Evolutionary conservation across 768 basidiomycete genomes (phyloP), one percentile per base, ranked within the genome.

Genomic region (Mycena leptocephala): DNA sequence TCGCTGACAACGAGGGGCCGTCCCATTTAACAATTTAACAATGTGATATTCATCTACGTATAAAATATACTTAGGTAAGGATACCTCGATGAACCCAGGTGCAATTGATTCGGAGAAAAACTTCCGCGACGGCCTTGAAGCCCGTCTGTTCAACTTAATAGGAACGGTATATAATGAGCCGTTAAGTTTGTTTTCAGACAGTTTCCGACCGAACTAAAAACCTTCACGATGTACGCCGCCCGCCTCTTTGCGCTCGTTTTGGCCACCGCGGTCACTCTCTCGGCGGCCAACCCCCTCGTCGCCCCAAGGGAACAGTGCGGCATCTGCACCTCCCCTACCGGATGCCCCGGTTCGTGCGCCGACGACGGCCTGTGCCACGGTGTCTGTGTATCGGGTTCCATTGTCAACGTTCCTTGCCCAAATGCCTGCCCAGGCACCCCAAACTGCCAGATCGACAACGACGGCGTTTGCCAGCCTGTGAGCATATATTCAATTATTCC

Each of bases 401-500:
- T n/a, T n/a, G n/a, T n/a, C n/a, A n/a, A n/a, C n/a, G n/a, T n/a
- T n/a, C n/a, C n/a, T n/a, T n/a, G n/a, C n/a, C n/a, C n/a, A n/a
- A n/a, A n/a, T n/a, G n/a, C n/a, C n/a, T n/a, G n/a, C n/a, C n/a
- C n/a, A n/a, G n/a, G n/a, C n/a, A n/a, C n/a, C n/a, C n/a, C n/a
- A n/a, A n/a, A n/a, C n/a, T n/a, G n/a, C n/a, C n/a, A n/a, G n/a
- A n/a, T n/a, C n/a, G n/a, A n/a, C n/a, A n/a, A n/a, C n/a, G n/a
- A n/a, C n/a, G n/a, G n/a, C n/a, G n/a, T n/a, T n/a, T n/a, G n/a
- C n/a, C n/a, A n/a, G n/a, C n/a, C n/a, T n/a, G n/a, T n/a, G n/a
- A n/a, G n/a, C n/a, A n/a, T 64, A 43, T 64, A 64, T 64, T 64
- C 62, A 64, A 64, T 64, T 64, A 64, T 64, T 64, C 62, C 62